phyloP scores from a whole-genome alignment of 345 rosid genomes.

The Ricinus communis region DNA sequence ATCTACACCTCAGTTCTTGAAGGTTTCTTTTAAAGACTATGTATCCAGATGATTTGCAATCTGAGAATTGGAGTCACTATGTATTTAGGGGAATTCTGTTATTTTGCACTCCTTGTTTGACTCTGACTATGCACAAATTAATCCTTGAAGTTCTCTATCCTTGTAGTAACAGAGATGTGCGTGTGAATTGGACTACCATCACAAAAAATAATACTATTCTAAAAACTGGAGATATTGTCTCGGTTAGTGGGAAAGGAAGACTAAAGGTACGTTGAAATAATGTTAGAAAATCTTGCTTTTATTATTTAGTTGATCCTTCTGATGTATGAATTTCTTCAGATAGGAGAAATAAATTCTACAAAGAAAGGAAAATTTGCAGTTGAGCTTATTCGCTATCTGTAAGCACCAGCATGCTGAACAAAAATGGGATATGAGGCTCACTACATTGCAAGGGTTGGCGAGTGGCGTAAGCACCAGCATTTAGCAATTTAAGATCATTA shows the following conservation, averaged over 20 bases:
- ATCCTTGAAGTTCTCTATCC: neutral
- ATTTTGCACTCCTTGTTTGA: neutral
- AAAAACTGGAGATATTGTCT: conserved; percentile 79
- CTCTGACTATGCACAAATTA: neutral
- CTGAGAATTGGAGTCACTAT: neutral
- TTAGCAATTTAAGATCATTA: neutral
- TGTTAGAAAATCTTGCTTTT: neutral
- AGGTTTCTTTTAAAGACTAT: no score
- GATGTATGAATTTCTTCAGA: conserved; percentile 35
- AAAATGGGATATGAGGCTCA: no score
- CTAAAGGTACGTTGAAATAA: conserved; percentile 49
- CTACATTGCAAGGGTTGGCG: no score
- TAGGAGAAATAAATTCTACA: conserved; percentile 75
- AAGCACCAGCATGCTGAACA: conserved; percentile 5
- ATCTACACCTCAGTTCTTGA: neutral
- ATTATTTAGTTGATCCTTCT: conserved; percentile 9
- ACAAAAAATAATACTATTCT: conserved; percentile 72
- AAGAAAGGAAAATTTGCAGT: conserved; percentile 78
- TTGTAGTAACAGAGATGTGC: conserved; percentile 69
- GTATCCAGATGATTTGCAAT: neutral
- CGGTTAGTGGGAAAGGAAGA: conserved; percentile 89
- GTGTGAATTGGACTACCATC: conserved; percentile 74
- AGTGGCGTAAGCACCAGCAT: neutral
- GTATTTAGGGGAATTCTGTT: neutral
- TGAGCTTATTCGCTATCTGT: conserved; percentile 73